These are phyloP conservation scores for Oryza rufipogon DNA, from an alignment of 176 grass and related monocot genomes.

Conservation along the genomic window DNA sequence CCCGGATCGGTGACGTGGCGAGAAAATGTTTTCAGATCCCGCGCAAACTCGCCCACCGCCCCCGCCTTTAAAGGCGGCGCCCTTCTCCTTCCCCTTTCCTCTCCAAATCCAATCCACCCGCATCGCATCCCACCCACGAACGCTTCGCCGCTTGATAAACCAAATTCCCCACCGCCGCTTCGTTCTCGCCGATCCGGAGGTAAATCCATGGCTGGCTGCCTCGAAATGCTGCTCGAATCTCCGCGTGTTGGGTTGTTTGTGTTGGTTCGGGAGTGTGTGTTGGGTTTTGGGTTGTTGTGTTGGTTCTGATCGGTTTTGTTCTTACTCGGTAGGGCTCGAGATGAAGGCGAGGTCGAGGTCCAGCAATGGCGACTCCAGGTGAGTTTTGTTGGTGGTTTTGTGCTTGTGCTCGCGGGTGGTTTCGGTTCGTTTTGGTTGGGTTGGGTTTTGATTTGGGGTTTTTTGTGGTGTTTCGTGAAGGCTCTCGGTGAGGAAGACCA, in stretches of 20 bases:
- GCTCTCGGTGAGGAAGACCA: constrained; percentile 69
- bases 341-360: constrained; percentile 66
- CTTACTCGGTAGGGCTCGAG: constrained; percentile 30
- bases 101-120: not conserved
- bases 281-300: not conserved
- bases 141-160: not conserved
- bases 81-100: not conserved
- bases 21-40: constrained; percentile 43
- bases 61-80: constrained; percentile 51
- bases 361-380: constrained; percentile 56
- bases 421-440: constrained; percentile 6
- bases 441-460: not conserved
- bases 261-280: too few species aligned
- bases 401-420: not conserved
- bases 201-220: not conserved
- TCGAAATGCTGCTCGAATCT: not conserved
- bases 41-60: constrained; percentile 51
- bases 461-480: constrained; percentile 23
- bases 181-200: constrained; percentile 45
- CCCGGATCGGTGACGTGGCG: constrained; percentile 71
- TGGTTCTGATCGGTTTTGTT: constrained; percentile 36
- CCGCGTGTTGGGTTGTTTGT: not conserved
- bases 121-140: constrained; percentile 15
- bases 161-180: not conserved
- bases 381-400: not conserved